Base-by-base conservation (phyloP, 2,329 filamentous ascomycete species). In the Aspergillus tanneri region DNA sequence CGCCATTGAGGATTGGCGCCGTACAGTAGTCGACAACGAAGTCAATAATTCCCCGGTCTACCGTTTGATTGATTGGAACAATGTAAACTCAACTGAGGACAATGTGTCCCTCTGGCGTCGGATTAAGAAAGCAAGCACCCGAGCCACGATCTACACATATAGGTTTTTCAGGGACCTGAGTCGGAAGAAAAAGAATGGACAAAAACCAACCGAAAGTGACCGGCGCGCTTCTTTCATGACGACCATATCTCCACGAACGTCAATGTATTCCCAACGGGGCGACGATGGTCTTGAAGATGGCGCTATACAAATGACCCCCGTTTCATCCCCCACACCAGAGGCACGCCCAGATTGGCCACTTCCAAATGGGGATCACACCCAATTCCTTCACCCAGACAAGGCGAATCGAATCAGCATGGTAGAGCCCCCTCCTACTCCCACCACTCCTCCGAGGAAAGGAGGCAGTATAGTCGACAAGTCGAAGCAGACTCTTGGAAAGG, bases 1-100 rank as follows among this genome's bases (percentile, higher is more conserved):
- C 67, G 93, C 85, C 14, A 86, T 97, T 55, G 93, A 99, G 72
- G 93, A 99, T 72, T 97, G 90, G 77, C 82, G 93, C 60, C 81
- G 93, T 71, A 97, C 92, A 0, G 77, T 90, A 34, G 83, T 96
- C 35, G 93, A 99, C 67, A 95, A 86, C 56, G 88, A 96, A 62
- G 79, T 99, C 53, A 99, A 99, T 72, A 97, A 99, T 66, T 93
- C 93, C 2, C 88, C 91, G 0, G 89, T 97, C 8, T 92, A 99
- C 70, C 84, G 92, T 50, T 77, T 99, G 16, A 77, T 90, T 10
- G 86, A 91, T 54, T 97, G 88, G 85, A 80, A 86, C 58, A 99
- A 99, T 60, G 90, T 96, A 60, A 99, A 99, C 60, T 89, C 91
- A 11, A 83, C 87, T 30, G 88, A 90, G 58, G 92, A 96, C 61